phyloP scores from a whole-genome alignment of 345 rosid species.

The Excoecaria agallocha region DNA sequence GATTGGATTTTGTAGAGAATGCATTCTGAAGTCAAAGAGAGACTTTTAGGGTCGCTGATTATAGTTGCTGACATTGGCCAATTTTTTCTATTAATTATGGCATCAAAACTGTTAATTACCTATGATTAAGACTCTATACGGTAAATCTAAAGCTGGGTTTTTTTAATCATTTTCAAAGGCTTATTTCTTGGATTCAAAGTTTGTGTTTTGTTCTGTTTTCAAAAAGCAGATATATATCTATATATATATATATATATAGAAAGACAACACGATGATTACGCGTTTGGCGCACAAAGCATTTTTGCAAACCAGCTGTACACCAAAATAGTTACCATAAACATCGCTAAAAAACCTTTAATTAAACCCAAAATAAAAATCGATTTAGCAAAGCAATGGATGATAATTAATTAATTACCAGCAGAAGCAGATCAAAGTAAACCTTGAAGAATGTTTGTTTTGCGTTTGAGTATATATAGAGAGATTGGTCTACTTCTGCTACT shows the following conservation, averaged over 20 bases:
- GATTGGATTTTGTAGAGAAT: too few species aligned
- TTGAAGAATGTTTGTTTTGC: neutral
- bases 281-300: neutral
- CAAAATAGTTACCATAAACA: neutral
- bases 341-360: neutral
- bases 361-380: neutral
- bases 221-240: neutral
- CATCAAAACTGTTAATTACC: neutral
- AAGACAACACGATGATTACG: neutral
- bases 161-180: neutral
- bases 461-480: neutral
- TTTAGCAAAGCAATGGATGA: neutral
- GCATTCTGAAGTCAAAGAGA: too few species aligned
- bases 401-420: conserved; percentile 45
- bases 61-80: conserved; percentile 71
- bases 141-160: neutral
- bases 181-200: neutral
- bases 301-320: conserved; percentile 10
- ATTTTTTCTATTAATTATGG: conserved; percentile 22
- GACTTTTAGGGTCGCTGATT: conserved; percentile 63
- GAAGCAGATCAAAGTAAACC: conserved; percentile 38
- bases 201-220: conserved; percentile 4
- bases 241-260: neutral
- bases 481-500: conserved; percentile 28
- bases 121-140: too few species aligned